These are phyloP conservation scores for Plasmodium yoelii DNA, from an alignment of 169 alveolate species.

Conservation along the genomic window DNA sequence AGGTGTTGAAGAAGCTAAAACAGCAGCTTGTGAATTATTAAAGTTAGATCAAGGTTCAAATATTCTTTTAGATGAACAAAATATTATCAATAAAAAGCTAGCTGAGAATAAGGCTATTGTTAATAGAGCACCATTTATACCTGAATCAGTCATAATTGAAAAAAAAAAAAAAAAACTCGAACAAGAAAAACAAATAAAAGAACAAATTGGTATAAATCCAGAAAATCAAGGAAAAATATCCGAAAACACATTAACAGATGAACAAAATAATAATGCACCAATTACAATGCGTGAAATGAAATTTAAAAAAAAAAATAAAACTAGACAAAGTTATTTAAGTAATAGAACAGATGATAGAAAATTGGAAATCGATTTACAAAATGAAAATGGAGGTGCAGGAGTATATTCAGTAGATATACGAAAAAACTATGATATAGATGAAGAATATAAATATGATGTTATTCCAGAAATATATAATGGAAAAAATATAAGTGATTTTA, in stretches of 20 bases:
- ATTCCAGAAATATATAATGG: constrained; percentile 98
- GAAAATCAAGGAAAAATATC: neutral
- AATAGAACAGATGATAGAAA: constrained; percentile 77
- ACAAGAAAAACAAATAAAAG: constrained; percentile 38
- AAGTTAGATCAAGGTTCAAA: constrained; percentile 70
- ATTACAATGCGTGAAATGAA: constrained; percentile 77
- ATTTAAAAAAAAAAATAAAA: constrained; percentile 74
- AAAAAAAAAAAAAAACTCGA: constrained; percentile 58
- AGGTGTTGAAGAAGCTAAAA: constrained; percentile 93
- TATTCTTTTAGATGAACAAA: constrained; percentile 43
- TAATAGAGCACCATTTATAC: constrained; percentile 90
- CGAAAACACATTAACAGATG: neutral
- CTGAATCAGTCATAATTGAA: constrained; percentile 87
- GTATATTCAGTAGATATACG: constrained; percentile 94
- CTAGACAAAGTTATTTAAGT: constrained; percentile 57
- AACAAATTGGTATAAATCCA: neutral
- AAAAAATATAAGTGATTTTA: constrained; percentile 97
- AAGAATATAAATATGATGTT: constrained; percentile 96
- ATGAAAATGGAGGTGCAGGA: constrained; percentile 98
- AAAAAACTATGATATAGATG: constrained; percentile 80
- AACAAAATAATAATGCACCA: neutral
- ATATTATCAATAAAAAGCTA: constrained; percentile 11
- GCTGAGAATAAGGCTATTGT: constrained; percentile 36
- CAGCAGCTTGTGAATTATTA: constrained; percentile 90
- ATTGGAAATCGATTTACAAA: constrained; percentile 89